Conservation (phyloP, 1,284 basidiomycete genomes). For the Ceratobasidium sp. region DNA sequence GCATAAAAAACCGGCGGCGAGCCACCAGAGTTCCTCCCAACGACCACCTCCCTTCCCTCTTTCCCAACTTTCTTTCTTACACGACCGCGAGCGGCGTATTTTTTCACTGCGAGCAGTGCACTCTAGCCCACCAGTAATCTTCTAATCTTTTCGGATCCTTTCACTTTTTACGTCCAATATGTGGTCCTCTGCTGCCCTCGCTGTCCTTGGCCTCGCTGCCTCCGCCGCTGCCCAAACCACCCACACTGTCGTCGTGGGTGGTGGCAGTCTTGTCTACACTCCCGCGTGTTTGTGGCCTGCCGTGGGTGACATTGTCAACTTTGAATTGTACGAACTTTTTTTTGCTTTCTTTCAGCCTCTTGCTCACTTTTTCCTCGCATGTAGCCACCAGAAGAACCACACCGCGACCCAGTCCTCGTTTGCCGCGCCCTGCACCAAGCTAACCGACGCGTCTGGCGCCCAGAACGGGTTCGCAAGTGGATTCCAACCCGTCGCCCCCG, state of each 20-base stretch:
- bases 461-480: slow-evolving; percentile 46
- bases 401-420: slow-evolving; percentile 55
- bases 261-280: slow-evolving; percentile 45
- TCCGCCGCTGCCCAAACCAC: slow-evolving; percentile 35
- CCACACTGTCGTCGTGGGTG: slow-evolving; percentile 50
- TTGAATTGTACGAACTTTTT: slow-evolving; percentile 28
- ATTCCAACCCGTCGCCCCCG: slow-evolving; percentile 47
- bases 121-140: slow-evolving; percentile 33
- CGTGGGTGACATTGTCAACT: slow-evolving; percentile 37
- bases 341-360: slow-evolving; percentile 7
- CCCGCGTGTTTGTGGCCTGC: slow-evolving; percentile 43
- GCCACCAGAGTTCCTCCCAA: slow-evolving; percentile 1
- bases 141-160: slow-evolving; percentile 43
- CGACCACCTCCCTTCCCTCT: slow-evolving; percentile 16
- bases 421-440: slow-evolving; percentile 51
- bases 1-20: neutral
- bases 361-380: slow-evolving; percentile 46
- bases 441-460: slow-evolving; percentile 45
- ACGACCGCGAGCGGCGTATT: slow-evolving; percentile 45
- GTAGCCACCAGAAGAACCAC: slow-evolving; percentile 53
- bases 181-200: slow-evolving; percentile 42
- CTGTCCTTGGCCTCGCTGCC: slow-evolving; percentile 45
- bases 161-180: slow-evolving; percentile 31
- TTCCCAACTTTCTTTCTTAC: neutral
- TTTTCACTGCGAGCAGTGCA: slow-evolving; percentile 45